Percentiles rank a stretch among this genome's conserved stretches.
These are phyloP conservation scores for Metschnikowia reukaufii DNA, from an alignment of 805 yeast genomes.

Conservation along the genomic window DNA sequence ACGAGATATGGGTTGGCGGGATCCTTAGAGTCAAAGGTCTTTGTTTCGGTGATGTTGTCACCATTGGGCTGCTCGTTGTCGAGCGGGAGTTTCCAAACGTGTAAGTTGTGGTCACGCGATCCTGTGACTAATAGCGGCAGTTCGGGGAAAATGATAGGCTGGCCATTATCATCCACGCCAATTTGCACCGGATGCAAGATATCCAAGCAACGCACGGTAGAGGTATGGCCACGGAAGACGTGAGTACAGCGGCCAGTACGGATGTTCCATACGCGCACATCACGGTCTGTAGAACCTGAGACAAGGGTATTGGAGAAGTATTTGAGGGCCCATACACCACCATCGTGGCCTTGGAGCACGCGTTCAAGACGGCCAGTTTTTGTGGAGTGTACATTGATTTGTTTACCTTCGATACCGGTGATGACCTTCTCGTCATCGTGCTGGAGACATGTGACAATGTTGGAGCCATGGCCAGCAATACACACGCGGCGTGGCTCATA, in stretches of 20 bases:
- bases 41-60: constrained; percentile 35
- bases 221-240: constrained; percentile 85
- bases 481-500: constrained; percentile 68
- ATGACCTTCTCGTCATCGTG: constrained; percentile 88
- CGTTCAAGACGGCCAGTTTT: constrained; percentile 62
- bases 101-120: constrained; percentile 45
- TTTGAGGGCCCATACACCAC: constrained; percentile 98
- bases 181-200: constrained; percentile 67
- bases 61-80: constrained; percentile 37
- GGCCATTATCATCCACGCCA: constrained; percentile 61
- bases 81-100: constrained; percentile 58
- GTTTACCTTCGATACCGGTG: constrained; percentile 88
- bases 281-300: constrained; percentile 92
- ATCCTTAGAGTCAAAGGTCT: constrained; percentile 38
- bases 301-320: constrained; percentile 80
- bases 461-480: constrained; percentile 62
- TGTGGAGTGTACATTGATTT: constrained; percentile 79
- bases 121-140: constrained; percentile 62
- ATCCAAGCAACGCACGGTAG: constrained; percentile 90
- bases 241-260: constrained; percentile 85
- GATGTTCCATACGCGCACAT: constrained; percentile 92
- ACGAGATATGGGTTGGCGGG: constrained; percentile 22
- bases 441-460: constrained; percentile 93
- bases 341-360: constrained; percentile 83
- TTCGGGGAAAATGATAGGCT: constrained; percentile 55